Evolutionary conservation across 2,329 filamentous ascomycete genomes (phyloP), one percentile per base, ranked within the genome.

Genomic region (Colletotrichum sp.): DNA sequence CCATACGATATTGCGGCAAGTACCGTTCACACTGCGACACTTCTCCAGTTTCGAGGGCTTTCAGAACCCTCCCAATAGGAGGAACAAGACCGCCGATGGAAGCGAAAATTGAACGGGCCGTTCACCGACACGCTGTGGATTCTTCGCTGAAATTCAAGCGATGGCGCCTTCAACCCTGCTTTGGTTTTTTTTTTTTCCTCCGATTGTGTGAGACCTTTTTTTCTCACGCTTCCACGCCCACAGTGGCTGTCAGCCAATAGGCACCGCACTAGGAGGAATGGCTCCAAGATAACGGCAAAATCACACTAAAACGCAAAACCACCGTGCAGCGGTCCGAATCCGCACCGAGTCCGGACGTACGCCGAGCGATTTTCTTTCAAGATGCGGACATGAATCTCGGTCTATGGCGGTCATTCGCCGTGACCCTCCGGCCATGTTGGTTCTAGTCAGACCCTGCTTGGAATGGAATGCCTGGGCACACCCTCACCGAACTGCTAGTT

Each of bases 141-240:
- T 71, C 47, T 58, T 71, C 62, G 62, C 71, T 71, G 71, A 73
- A 73, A 71, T 71, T 73, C 66, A 51, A 69, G 34, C 33, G 34
- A 66, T 73, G 68, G 71, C 68, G 71, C 62, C 71, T 71, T 71
- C 61, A 67, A 71, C 71, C 71, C 68, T 73, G 71, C 33, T 67
- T 55, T 21, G 43, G 43, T 13, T 21, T 47, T 43, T 51, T 43
- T 54, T 24, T 24, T 54, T 47, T 21, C 8, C 43, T 71, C 68
- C 68, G 47, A 67, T 27, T 73, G n/a, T 51, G 43, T 51, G 61
- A 43, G 62, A 73, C 61, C 66, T 65, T 70, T 70, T 31, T 31
- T 61, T 54, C 31, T 55, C 21, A 21, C 31, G 15, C 31, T 24
- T 31, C 29, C 43, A 47, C 43, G 43, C 21, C 29, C n/a, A 13